These are phyloP conservation scores for Boletus coccyginus DNA, from an alignment of 768 basidiomycete species.

Conservation along the genomic window DNA sequence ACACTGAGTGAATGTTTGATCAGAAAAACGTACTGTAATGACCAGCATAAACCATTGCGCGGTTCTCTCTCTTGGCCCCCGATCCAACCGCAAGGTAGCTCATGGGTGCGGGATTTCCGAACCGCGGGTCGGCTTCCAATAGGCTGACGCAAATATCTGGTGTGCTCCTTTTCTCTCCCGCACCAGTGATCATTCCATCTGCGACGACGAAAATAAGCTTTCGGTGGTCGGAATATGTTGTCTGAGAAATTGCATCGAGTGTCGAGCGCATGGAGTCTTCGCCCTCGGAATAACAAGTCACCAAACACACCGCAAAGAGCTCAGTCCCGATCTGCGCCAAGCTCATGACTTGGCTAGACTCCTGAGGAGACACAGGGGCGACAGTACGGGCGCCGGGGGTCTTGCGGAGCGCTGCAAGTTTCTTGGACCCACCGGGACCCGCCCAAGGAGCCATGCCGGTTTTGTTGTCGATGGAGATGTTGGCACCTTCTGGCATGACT, in stretches of 20 bases:
- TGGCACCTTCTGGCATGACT: constrained; percentile 96
- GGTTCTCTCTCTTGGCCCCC: constrained; percentile 85
- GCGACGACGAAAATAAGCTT: constrained; percentile 94
- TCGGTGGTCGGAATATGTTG: constrained; percentile 87
- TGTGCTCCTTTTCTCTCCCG: constrained; percentile 92
- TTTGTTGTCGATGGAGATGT: constrained; percentile 86
- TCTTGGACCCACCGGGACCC: constrained; percentile 49
- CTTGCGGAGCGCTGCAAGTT: constrained; percentile 42
- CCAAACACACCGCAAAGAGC: constrained; percentile 90
- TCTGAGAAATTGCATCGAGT: constrained; percentile 87
- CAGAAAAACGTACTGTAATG: constrained; percentile 79
- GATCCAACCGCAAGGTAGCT: constrained; percentile 87
- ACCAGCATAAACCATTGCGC: constrained; percentile 99
- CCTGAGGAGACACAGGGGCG: constrained; percentile 42
- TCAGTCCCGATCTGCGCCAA: constrained; percentile 92
- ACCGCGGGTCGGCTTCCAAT: constrained; percentile 90
- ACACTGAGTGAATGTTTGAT: not conserved
- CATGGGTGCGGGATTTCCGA: constrained; percentile 96
- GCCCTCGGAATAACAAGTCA: constrained; percentile 98
- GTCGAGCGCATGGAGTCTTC: constrained; percentile 90
- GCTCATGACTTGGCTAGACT: constrained; percentile 57
- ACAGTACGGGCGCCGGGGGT: constrained; percentile 45
- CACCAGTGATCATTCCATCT: constrained; percentile 98
- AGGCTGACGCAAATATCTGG: constrained; percentile 94
- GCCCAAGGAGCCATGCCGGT: constrained; percentile 97